These are phyloP conservation scores for Rhytidiadelphus loreus DNA, from an alignment of 225 moss, liverwort and hornwort species.

Conservation along the genomic window DNA sequence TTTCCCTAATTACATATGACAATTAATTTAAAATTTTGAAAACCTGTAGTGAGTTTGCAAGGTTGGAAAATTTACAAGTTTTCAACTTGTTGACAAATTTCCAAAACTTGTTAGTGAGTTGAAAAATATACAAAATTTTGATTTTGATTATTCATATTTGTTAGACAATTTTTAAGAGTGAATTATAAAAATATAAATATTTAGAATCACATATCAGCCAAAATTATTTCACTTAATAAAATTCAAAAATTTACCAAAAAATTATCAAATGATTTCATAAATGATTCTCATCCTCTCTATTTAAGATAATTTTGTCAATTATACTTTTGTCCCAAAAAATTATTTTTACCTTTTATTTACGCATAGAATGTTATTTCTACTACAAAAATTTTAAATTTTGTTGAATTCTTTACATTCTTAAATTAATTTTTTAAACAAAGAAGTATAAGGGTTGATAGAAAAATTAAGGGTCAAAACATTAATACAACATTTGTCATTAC, in stretches of 20 bases:
- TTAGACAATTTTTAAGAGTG: background rate
- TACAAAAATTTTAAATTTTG: background rate
- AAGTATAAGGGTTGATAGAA: background rate
- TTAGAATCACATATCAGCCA: background rate
- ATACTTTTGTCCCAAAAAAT: background rate
- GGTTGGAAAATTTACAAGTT: too few relatives aligned
- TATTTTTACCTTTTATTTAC: accelerated
- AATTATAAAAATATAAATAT: background rate
- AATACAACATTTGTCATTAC: background rate
- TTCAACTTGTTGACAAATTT: too few relatives aligned
- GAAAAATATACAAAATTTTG: too few relatives aligned
- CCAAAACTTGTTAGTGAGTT: too few relatives aligned
- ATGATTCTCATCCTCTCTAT: background rate
- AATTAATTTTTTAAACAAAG: background rate
- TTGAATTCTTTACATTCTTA: background rate
- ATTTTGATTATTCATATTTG: background rate
- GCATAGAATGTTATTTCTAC: background rate
- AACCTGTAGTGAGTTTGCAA: too few relatives aligned
- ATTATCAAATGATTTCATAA: background rate
- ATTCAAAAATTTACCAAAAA: background rate
- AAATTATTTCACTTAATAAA: background rate
- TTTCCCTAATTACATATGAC: too few relatives aligned
- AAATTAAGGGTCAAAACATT: background rate
- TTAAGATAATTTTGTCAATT: background rate
- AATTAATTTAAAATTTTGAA: too few relatives aligned